Evolutionary conservation across 805 yeast genomes (phyloP).

Genomic region (Blastobotrys terrestris): DNA sequence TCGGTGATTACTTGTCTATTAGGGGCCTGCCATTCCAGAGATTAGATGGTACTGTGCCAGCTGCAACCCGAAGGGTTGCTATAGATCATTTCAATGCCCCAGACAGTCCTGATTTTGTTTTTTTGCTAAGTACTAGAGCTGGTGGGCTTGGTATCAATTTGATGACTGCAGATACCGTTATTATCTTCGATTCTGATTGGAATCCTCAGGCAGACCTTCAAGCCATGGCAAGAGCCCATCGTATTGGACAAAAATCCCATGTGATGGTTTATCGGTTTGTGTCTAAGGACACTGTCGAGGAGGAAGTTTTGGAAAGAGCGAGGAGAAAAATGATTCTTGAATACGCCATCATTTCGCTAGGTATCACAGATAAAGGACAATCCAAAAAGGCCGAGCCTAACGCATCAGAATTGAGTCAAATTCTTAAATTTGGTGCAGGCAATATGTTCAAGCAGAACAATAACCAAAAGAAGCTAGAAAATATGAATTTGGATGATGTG

Average conservation of each 20-base stretch:
- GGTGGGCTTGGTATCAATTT: constrained; percentile 98
- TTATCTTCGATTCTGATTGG: constrained; percentile 98
- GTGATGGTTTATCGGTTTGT: constrained; percentile 96
- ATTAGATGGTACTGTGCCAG: constrained; percentile 94
- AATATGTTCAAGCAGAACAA: constrained; percentile 95
- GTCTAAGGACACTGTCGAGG: constrained; percentile 97
- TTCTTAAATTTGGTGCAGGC: constrained; percentile 96
- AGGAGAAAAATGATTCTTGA: constrained; percentile 97
- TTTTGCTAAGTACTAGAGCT: constrained; percentile 88
- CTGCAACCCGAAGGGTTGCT: constrained; percentile 86
- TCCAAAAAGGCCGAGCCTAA: constrained; percentile 67
- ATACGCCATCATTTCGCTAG: constrained; percentile 93
- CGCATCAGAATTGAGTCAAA: constrained; percentile 80
- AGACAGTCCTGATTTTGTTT: constrained; percentile 85
- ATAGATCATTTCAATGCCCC: constrained; percentile 96
- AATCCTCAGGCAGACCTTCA: constrained; percentile 98
- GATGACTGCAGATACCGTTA: constrained; percentile 99
- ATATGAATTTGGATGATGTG: constrained; percentile 91
- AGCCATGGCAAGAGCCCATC: constrained; percentile 99
- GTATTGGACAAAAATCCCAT: constrained; percentile 98
- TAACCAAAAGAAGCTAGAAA: constrained; percentile 92
- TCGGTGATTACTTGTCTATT: constrained; percentile 86
- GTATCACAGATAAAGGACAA: constrained; percentile 73
- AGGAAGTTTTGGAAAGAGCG: constrained; percentile 93
- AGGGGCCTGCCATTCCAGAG: constrained; percentile 88